These are phyloP conservation scores for Aspergillus sclerotiicarbonarius DNA, from an alignment of 495 filamentous ascomycete genomes.

Conservation along the genomic window DNA sequence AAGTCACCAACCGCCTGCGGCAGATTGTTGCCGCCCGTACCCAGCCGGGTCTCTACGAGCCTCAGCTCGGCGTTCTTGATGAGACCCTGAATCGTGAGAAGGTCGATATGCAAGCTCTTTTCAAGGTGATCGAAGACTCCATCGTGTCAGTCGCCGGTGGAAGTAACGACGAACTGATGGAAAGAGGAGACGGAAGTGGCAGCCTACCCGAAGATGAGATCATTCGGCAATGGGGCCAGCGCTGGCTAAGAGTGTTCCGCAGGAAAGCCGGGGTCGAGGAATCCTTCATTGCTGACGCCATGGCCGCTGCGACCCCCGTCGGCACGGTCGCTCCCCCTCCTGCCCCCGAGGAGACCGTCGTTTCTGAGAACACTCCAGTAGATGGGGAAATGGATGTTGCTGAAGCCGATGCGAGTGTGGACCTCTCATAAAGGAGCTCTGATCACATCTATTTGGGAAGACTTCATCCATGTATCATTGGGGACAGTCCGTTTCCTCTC, in stretches of 20 bases:
- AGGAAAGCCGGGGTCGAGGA: slow-evolving; percentile 84
- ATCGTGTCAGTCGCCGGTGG: slow-evolving; percentile 70
- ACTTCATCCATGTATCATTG: background rate
- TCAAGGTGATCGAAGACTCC: slow-evolving; percentile 76
- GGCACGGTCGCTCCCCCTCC: slow-evolving; percentile 33
- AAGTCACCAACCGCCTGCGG: slow-evolving; percentile 86
- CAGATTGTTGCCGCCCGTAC: slow-evolving; percentile 69
- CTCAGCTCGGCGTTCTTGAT: slow-evolving; percentile 62
- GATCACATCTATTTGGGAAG: background rate
- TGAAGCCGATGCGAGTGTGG: slow-evolving; percentile 26
- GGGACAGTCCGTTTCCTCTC: background rate
- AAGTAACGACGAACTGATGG: slow-evolving; percentile 67
- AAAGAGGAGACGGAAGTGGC: slow-evolving; percentile 46
- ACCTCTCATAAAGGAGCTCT: slow-evolving; percentile 9
- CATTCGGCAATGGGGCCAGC: slow-evolving; percentile 74
- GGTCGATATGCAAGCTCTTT: slow-evolving; percentile 70
- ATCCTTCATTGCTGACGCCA: slow-evolving; percentile 47
- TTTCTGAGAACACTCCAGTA: slow-evolving; percentile 8
- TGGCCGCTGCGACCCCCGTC: slow-evolving; percentile 36
- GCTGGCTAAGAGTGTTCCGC: slow-evolving; percentile 83
- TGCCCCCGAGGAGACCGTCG: slow-evolving; percentile 11
- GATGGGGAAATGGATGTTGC: slow-evolving; percentile 35
- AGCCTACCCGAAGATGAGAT: slow-evolving; percentile 54
- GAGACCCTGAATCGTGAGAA: slow-evolving; percentile 65
- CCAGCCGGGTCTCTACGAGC: slow-evolving; percentile 52